Evolutionary conservation across 306 rosid genomes (phyloP), one percentile per base, ranked within the genome.

Genomic region (Medicago ruthenica): DNA sequence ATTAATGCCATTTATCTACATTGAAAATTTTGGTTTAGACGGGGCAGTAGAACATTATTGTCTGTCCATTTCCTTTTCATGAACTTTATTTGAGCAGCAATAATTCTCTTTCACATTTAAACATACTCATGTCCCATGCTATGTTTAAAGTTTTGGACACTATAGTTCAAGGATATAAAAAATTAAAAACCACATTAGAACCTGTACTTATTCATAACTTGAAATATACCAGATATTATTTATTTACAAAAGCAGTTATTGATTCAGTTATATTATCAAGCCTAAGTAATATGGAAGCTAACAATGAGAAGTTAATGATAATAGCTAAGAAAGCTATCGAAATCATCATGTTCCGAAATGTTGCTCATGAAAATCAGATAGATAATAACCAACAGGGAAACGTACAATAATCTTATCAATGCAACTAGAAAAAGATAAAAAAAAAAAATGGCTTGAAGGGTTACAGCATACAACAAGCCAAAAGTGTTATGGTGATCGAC

Each of bases 251-350:
- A 69, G 75, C 27, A 70, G 31, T 51, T 78, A 70, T 36, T 50
- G 55, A 72, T 58, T 74, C 20, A 6, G 36, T 58, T 15, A 58
- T 13, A 74, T 51, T 73, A 69, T 27, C 76, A 65, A 73, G 47
- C 47, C 47, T 8, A 57, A 36, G 22, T 21, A 65, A n/a, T 68
- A 54, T 54, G 44, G n/a, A 42, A 62, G 36, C 12, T 34, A 62
- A 54, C 50, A 63, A 39, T 69, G 66, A 40, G 24, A 71, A 75
- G 48, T 36, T 55, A 63, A 42, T 20, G 73, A 40, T 3, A 76
- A 69, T 40, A 72, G 70, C 76, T 53, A 64, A 67, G 74, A 78
- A 60, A 75, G 15, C 50, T 13, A 63, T 13, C 3, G 48, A 55
- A 42, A 48, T 8, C 24, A 53, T 58, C 69, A 41, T 8, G 47